These are phyloP conservation scores for Speleostelium caveatum DNA, from an alignment of 78 protist genomes.

Conservation along the genomic window DNA sequence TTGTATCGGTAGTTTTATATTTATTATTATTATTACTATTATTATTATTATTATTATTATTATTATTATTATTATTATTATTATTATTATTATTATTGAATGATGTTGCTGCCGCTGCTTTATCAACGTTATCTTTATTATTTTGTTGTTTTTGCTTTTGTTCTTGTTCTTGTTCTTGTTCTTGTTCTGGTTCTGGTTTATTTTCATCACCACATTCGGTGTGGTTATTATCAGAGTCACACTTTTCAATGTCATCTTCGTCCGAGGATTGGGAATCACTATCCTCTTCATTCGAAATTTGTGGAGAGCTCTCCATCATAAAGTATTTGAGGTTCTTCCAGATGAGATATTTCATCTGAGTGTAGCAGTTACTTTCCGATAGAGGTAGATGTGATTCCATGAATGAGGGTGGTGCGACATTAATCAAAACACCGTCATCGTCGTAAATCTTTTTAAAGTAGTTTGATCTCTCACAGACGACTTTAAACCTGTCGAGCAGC, in stretches of 20 bases:
- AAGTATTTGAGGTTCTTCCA: conserved; percentile 18
- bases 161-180: no score
- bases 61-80: background rate
- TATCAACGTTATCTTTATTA: background rate
- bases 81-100: background rate
- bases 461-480: background rate
- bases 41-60: background rate
- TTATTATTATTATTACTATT: background rate
- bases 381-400: conserved; percentile 3
- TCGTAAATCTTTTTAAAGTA: background rate
- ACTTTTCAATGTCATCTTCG: no score
- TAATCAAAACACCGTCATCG: background rate
- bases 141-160: no score
- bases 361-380: background rate
- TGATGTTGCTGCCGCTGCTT: background rate
- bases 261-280: no score
- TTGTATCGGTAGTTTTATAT: background rate
- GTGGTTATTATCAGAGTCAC: no score
- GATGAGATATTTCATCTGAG: conserved; percentile 10
- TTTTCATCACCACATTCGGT: no score
- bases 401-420: background rate
- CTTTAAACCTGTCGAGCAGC: background rate
- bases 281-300: no score
- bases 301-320: background rate
- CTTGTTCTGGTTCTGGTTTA: background rate